Evolutionary conservation across 2,329 filamentous ascomycete species (phyloP), one percentile per base, ranked within the genome.

Genomic region (Fusarium avenaceum): DNA sequence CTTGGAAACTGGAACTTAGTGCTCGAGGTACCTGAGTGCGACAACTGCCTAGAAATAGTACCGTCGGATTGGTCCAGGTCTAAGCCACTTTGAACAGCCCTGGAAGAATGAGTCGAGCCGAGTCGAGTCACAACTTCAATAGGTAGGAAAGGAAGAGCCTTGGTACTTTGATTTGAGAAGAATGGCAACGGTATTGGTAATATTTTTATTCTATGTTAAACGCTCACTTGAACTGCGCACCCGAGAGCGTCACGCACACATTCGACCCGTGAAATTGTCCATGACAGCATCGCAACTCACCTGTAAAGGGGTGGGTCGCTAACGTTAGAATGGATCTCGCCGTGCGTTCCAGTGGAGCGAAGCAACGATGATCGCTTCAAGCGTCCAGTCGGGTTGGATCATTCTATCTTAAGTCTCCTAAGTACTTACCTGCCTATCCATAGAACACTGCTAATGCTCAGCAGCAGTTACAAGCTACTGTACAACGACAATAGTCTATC

Each of bases 51-150:
- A 55, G 67, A 57, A 51, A 32, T 53, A 49, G 65, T 69, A 63
- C 65, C 48, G 52, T 32, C 26, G 39, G 40, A 61, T 52, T 56
- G 22, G 57, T 54, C 50, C 56, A 39, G 57, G 53, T 67, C 53
- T 63, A 69, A 69, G 67, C 66, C 67, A 69, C 66, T 58, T 54
- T 57, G 42, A 54, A 51, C 57, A 61, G 57, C 65, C 66, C 66
- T 10, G 39, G 42, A 51, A 32, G 11, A 30, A 26, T 20, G 22
- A 60, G 32, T 51, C 38, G 46, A 43, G 13, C 35, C 45, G 38
- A 45, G 39, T 63, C 54, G 59, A 68, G 65, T 62, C 65, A 66
- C 65, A 52, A 43, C 35, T 35, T 55, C 24, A 35, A 39, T 10
- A 5, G 30, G 33, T n/a, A 5, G 30, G 33, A 30, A 56, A 48